phyloP scores from a whole-genome alignment of 306 rosid genomes.

The Ormosia emarginata region DNA sequence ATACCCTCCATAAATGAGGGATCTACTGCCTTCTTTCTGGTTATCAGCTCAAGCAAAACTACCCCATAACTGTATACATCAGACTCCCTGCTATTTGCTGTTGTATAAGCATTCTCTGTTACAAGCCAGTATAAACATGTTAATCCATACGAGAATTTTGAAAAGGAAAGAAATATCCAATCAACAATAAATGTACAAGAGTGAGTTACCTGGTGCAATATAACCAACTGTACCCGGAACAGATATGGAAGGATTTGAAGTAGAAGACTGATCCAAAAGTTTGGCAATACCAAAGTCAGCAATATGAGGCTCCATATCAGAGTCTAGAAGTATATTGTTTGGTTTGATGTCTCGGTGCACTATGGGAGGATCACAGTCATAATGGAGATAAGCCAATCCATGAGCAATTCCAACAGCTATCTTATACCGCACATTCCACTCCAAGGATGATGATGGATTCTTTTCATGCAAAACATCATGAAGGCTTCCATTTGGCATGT shows the following conservation, averaged over 20 bases:
- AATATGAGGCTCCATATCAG: conserved; percentile 79
- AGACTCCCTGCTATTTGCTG: conserved; percentile 44
- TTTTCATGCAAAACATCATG: conserved; percentile 67
- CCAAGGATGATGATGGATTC: conserved; percentile 40
- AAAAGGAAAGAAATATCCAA: conserved; percentile 1
- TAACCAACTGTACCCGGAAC: conserved; percentile 75
- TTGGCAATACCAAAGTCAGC: conserved; percentile 86
- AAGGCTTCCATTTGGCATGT: conserved; percentile 87
- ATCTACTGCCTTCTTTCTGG: conserved; percentile 61
- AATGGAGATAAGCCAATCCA: conserved; percentile 75
- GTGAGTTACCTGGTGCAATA: conserved; percentile 75
- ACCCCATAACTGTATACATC: conserved; percentile 82
- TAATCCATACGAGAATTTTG: not conserved
- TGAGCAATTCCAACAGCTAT: conserved; percentile 76
- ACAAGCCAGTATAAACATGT: not conserved
- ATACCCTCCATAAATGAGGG: conserved; percentile 44
- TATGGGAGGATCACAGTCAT: conserved; percentile 74
- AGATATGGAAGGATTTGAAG: conserved; percentile 32
- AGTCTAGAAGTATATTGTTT: conserved; percentile 70
- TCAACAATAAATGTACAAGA: not conserved
- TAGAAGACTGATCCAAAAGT: conserved; percentile 60
- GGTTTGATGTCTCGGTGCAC: conserved; percentile 90
- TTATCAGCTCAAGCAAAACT: conserved; percentile 73
- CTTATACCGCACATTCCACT: conserved; percentile 63
- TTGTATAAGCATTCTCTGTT: conserved; percentile 65